Evolutionary conservation across 108 stramenopile species (phyloP).

Genomic region (Cylindrotheca fusiformis): DNA sequence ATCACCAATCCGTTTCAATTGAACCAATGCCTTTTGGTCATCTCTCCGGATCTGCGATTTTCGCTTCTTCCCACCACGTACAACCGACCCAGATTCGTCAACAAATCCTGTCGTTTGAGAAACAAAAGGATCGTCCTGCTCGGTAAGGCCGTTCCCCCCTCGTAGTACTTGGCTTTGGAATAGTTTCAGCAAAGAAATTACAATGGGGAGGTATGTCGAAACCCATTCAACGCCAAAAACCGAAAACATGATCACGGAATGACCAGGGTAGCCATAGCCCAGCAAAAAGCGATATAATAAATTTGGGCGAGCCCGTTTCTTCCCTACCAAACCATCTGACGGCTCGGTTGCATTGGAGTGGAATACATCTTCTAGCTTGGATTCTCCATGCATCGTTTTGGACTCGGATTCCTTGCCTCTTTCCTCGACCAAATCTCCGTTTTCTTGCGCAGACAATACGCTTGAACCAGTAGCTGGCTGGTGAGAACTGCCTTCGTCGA

Average conservation of each 20-base stretch:
- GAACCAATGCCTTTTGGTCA: constrained; percentile 48
- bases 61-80: constrained; percentile 27
- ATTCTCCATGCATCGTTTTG: neutral
- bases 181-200: constrained; percentile 20
- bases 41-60: constrained; percentile 33
- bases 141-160: neutral
- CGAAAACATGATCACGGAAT: constrained; percentile 48
- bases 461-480: no score
- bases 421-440: neutral
- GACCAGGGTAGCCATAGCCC: constrained; percentile 51
- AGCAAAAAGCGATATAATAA: constrained; percentile 67
- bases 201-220: constrained; percentile 47
- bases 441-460: no score
- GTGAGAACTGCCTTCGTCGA: no score
- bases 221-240: constrained; percentile 54
- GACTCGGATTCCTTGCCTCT: neutral
- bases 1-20: constrained; percentile 52
- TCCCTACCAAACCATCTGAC: no score
- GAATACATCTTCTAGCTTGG: no score
- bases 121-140: neutral
- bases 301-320: constrained; percentile 41
- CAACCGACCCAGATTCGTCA: constrained; percentile 20
- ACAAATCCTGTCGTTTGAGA: constrained; percentile 34
- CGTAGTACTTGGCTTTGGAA: constrained; percentile 23
- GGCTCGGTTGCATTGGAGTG: no score